These are phyloP conservation scores for Sarocladium brachiariae DNA, from an alignment of 2,329 filamentous ascomycete species.

Conservation along the genomic window DNA sequence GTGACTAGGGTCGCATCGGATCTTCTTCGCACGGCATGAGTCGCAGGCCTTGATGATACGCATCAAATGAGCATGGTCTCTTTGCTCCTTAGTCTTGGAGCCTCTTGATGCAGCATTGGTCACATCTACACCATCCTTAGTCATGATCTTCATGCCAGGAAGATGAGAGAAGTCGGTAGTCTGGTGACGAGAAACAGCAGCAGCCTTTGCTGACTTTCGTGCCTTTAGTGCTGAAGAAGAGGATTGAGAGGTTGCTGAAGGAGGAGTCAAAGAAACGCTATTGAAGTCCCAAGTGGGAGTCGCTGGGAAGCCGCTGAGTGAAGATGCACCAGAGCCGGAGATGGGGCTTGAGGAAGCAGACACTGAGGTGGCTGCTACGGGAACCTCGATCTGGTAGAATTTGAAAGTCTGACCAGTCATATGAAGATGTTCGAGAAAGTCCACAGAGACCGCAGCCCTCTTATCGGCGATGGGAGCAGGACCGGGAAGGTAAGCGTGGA, in stretches of 20 bases:
- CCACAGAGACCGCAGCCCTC: conserved; percentile 49
- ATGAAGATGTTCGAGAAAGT: conserved; percentile 49
- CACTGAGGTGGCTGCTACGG: conserved; percentile 15
- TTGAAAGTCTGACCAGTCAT: conserved; percentile 52
- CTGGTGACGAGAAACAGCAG: conserved; percentile 20
- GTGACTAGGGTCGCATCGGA: conserved; percentile 54
- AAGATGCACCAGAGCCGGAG: conserved; percentile 37
- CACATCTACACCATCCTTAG: conserved; percentile 54
- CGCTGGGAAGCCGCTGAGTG: conserved; percentile 42
- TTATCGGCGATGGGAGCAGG: conserved; percentile 49
- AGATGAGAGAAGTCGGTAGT: conserved; percentile 42
- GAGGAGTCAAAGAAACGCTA: conserved; percentile 23
- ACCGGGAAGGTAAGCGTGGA: conserved; percentile 51
- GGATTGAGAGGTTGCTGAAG: conserved; percentile 22
- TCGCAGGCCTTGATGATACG: conserved; percentile 62
- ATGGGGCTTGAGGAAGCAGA: conserved; percentile 7
- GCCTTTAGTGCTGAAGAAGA: conserved; percentile 17
- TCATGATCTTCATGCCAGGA: conserved; percentile 62
- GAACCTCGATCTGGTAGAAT: conserved; percentile 48
- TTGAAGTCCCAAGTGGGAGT: conserved; percentile 43
- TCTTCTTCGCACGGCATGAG: conserved; percentile 56
- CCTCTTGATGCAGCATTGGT: conserved; percentile 56
- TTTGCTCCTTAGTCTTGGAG: conserved; percentile 61
- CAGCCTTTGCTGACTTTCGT: not conserved
- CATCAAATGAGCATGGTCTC: conserved; percentile 61